phyloP scores from a whole-genome alignment of 768 basidiomycete genomes.

The Podaxis rugospora region DNA sequence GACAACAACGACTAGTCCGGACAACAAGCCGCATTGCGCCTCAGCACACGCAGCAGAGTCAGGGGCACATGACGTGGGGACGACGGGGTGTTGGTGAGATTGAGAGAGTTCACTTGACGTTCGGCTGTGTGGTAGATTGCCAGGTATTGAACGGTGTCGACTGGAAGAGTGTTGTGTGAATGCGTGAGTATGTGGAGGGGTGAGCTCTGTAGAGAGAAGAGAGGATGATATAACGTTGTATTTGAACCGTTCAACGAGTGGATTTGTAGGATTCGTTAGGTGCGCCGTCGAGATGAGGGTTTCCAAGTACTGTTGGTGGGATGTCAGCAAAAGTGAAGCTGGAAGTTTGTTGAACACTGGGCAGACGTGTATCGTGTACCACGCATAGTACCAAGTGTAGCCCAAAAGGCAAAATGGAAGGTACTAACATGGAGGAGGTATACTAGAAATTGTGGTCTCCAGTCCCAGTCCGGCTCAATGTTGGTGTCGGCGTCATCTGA shows the following conservation, averaged over 20 bases:
- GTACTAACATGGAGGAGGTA: slow-evolving; percentile 36
- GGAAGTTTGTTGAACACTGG: not conserved
- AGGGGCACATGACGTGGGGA: slow-evolving; percentile 18
- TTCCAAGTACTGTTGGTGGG: slow-evolving; percentile 29
- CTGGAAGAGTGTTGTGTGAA: slow-evolving; percentile 24
- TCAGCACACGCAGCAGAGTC: slow-evolving; percentile 19
- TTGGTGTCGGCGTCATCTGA: slow-evolving; percentile 20
- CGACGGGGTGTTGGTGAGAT: slow-evolving; percentile 16
- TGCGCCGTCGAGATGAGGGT: slow-evolving; percentile 32
- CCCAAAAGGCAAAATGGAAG: not conserved
- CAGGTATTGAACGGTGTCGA: slow-evolving; percentile 37
- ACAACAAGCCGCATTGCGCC: slow-evolving; percentile 35
- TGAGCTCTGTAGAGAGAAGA: slow-evolving; percentile 55
- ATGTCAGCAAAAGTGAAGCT: not conserved
- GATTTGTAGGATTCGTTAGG: slow-evolving; percentile 31
- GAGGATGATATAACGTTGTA: slow-evolving; percentile 81
- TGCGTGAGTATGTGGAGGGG: slow-evolving; percentile 30
- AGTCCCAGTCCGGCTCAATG: slow-evolving; percentile 28
- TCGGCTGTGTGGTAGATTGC: slow-evolving; percentile 43
- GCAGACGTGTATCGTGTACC: not conserved
- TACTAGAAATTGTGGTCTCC: slow-evolving; percentile 31
- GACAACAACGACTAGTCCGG: slow-evolving; percentile 32
- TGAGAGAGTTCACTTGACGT: slow-evolving; percentile 32
- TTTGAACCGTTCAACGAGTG: slow-evolving; percentile 77
- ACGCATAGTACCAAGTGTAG: not conserved